phyloP scores from a whole-genome alignment of 768 basidiomycete genomes.

The Tylopilus plumbeoviolaceoides region DNA sequence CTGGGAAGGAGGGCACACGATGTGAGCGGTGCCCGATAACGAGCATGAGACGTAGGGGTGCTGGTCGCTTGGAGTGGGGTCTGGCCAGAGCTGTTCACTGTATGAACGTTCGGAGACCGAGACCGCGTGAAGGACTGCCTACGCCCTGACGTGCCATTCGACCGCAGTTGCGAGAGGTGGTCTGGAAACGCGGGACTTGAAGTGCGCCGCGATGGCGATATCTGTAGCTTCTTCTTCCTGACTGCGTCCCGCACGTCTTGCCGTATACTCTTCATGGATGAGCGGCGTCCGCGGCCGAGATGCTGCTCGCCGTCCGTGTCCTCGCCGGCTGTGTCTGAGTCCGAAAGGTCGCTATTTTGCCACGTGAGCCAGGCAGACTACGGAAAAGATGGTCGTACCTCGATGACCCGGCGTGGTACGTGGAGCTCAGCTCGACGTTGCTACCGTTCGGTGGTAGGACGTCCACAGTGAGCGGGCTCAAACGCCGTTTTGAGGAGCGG shows the following conservation, averaged over 20 bases:
- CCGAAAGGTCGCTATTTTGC: conserved; percentile 44
- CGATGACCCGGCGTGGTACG: conserved; percentile 83
- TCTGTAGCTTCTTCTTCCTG: conserved; percentile 28
- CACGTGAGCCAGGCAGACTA: conserved; percentile 17
- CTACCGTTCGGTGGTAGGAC: conserved; percentile 23
- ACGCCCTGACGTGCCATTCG: conserved; percentile 32
- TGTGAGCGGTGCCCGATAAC: conserved; percentile 32
- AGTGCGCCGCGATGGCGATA: conserved; percentile 21
- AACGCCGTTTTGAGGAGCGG: conserved; percentile 25
- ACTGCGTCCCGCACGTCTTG: conserved; percentile 23
- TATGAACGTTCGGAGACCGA: conserved; percentile 55
- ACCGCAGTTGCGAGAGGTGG: conserved; percentile 32
- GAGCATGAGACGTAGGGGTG: conserved; percentile 41
- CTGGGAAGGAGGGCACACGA: conserved; percentile 44
- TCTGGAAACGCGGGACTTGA: conserved; percentile 22
- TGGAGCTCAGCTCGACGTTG: conserved; percentile 73
- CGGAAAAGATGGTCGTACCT: conserved; percentile 43
- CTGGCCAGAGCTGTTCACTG: conserved; percentile 31
- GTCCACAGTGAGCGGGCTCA: conserved; percentile 21
- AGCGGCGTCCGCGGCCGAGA: conserved; percentile 41
- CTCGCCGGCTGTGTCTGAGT: conserved; percentile 48
- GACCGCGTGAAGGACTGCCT: conserved; percentile 65
- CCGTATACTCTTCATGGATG: conserved; percentile 29
- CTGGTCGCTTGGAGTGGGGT: conserved; percentile 34
- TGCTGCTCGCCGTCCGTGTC: conserved; percentile 53